These are phyloP conservation scores for Boletus rubescentipes DNA, from an alignment of 768 basidiomycete genomes.

Conservation along the genomic window DNA sequence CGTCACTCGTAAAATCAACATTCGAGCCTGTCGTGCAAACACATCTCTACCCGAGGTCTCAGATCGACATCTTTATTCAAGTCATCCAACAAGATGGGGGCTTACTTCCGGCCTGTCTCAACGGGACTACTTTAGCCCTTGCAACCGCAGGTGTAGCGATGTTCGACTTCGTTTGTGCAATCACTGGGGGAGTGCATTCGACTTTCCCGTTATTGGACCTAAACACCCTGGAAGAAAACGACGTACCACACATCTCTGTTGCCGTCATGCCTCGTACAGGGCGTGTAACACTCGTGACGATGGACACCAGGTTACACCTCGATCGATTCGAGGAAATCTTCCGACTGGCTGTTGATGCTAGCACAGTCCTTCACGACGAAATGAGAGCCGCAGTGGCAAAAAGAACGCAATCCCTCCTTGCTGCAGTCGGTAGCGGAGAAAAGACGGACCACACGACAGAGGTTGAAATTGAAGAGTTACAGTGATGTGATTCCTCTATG, in stretches of 20 bases:
- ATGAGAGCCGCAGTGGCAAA: constrained; percentile 73
- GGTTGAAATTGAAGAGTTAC: constrained; percentile 40
- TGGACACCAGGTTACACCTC: constrained; percentile 93
- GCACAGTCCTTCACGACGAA: constrained; percentile 74
- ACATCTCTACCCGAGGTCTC: constrained; percentile 86
- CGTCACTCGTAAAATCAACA: constrained; percentile 84
- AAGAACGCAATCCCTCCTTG: constrained; percentile 61
- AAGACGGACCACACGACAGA: constrained; percentile 32
- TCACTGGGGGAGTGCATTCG: constrained; percentile 85
- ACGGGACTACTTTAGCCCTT: constrained; percentile 91
- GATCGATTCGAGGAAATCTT: constrained; percentile 92
- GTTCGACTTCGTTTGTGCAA: constrained; percentile 86
- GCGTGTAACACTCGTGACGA: constrained; percentile 82
- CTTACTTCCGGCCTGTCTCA: constrained; percentile 87
- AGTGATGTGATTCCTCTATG: constrained; percentile 18
- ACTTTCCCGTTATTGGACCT: constrained; percentile 84
- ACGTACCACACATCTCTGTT: constrained; percentile 84
- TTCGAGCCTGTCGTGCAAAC: constrained; percentile 96
- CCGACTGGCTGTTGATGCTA: constrained; percentile 72
- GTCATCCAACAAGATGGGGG: constrained; percentile 94
- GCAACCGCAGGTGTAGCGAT: constrained; percentile 89
- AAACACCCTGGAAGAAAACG: constrained; percentile 85
- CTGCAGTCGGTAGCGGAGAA: constrained; percentile 54
- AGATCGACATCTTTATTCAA: constrained; percentile 93
- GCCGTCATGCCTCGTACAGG: constrained; percentile 87